A percentile compares a stretch with the other conserved stretches of the same genome.
Conservation (phyloP, 2,329 filamentous ascomycete species). For the Colletotrichum sojae region DNA sequence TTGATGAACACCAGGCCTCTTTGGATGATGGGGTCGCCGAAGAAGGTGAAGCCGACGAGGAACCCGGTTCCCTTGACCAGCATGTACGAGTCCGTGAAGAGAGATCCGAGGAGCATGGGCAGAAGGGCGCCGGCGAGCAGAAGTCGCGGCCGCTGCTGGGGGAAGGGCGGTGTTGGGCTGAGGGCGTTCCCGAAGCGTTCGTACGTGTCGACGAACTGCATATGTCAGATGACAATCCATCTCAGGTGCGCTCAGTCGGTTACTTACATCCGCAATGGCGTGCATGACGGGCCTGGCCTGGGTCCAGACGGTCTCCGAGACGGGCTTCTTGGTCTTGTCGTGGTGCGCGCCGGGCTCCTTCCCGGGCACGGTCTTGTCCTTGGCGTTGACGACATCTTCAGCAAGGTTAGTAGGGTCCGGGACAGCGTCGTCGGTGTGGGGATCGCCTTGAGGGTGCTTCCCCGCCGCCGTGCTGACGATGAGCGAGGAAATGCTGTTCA, state of each 20-base stretch:
- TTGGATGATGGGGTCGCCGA: slow-evolving; percentile 81
- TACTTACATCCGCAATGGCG: slow-evolving; percentile 58
- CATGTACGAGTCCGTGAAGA: slow-evolving; percentile 70
- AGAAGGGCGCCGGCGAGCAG: slow-evolving; percentile 67
- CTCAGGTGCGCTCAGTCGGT: rapidly evolving
- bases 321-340: slow-evolving; percentile 84
- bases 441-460: slow-evolving; percentile 79
- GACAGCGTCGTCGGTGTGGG: slow-evolving; percentile 65
- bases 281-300: slow-evolving; percentile 82
- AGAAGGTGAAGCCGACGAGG: slow-evolving; percentile 80
- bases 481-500: slow-evolving; percentile 78
- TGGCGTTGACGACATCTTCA: slow-evolving; percentile 55
- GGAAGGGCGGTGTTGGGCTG: slow-evolving; percentile 76
- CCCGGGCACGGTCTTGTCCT: slow-evolving; percentile 59
- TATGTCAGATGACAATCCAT: rapidly evolving
- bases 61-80: slow-evolving; percentile 77
- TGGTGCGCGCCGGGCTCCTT: slow-evolving; percentile 64
- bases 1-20: slow-evolving; percentile 73
- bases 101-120: slow-evolving; percentile 66
- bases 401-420: slow-evolving; percentile 64
- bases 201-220: slow-evolving; percentile 60
- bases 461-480: slow-evolving; percentile 82
- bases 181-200: slow-evolving; percentile 69
- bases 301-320: slow-evolving; percentile 83
- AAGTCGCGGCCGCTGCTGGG: slow-evolving; percentile 64